Evolutionary conservation across 2,329 filamentous ascomycete species (phyloP).

Genomic region (Colletotrichum costaricense): DNA sequence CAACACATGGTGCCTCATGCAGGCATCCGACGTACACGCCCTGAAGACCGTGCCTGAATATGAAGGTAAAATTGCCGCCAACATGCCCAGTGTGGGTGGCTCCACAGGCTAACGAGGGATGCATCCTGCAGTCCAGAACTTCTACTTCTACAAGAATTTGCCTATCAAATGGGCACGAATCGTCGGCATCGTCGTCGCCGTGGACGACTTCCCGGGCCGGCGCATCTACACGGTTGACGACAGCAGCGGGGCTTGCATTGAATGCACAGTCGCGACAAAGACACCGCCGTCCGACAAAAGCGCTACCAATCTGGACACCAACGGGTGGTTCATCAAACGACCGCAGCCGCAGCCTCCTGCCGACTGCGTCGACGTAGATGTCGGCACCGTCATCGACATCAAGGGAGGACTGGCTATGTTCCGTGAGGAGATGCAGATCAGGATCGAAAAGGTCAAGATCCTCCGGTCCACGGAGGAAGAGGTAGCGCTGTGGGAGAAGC

Average conservation of each 20-base stretch:
- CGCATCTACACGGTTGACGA: constrained; percentile 72
- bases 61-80: constrained; percentile 55
- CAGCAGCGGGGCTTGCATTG: constrained; percentile 70
- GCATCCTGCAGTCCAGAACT: constrained; percentile 54
- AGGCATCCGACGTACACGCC: constrained; percentile 59
- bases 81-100: background rate
- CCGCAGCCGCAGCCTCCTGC: constrained; percentile 25
- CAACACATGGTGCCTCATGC: constrained; percentile 69
- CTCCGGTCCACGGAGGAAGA: constrained; percentile 67
- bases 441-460: constrained; percentile 60
- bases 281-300: constrained; percentile 14
- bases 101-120: background rate
- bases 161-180: constrained; percentile 82
- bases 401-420: constrained; percentile 64
- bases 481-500: constrained; percentile 69
- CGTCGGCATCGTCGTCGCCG: constrained; percentile 75
- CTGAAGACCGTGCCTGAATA: constrained; percentile 62
- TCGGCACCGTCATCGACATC: constrained; percentile 67
- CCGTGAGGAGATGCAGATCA: constrained; percentile 62
- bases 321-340: background rate
- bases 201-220: constrained; percentile 61
- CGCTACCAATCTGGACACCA: constrained; percentile 1
- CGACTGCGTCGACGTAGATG: constrained; percentile 51
- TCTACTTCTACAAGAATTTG: constrained; percentile 78
- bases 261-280: constrained; percentile 50